Evolutionary conservation across 2,329 filamentous ascomycete species (phyloP).

Genomic region (Hypoxylon sp.): DNA sequence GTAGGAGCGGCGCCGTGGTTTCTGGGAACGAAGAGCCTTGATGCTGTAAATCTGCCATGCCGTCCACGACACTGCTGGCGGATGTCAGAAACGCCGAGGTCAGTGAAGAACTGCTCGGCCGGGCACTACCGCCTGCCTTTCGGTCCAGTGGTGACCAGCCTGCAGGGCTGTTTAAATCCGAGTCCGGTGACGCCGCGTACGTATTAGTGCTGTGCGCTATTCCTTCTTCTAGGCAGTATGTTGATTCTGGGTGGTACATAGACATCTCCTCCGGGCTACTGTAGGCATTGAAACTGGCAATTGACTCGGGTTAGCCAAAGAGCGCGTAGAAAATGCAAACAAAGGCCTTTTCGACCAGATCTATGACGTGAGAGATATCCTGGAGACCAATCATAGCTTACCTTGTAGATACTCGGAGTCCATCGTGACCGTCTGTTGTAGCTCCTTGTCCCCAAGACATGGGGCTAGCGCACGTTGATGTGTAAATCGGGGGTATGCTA

Average conservation of each 20-base stretch:
- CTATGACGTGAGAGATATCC: neutral
- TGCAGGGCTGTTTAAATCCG: conserved; percentile 45
- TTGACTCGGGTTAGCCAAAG: conserved; percentile 26
- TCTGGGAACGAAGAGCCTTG: conserved; percentile 44
- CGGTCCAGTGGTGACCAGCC: conserved; percentile 46
- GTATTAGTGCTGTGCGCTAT: conserved; percentile 43
- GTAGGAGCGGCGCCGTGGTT: conserved; percentile 50
- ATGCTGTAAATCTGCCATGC: conserved; percentile 39
- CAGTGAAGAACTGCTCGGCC: conserved; percentile 45
- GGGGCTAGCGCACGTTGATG: conserved; percentile 46
- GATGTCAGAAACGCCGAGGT: conserved; percentile 37
- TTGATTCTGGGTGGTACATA: conserved; percentile 47
- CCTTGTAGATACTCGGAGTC: conserved; percentile 46
- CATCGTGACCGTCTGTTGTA: conserved; percentile 43
- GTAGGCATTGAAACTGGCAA: conserved; percentile 47
- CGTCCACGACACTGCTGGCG: conserved; percentile 28
- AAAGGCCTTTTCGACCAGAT: neutral
- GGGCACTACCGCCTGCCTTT: conserved; percentile 31
- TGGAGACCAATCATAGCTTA: conserved; percentile 30
- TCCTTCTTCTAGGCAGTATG: conserved; percentile 47
- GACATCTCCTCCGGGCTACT: conserved; percentile 46
- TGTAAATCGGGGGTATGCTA: conserved; percentile 49
- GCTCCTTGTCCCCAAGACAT: conserved; percentile 46
- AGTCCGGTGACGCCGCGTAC: conserved; percentile 49
- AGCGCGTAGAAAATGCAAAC: neutral